Percentiles rank a stretch among this genome's conserved stretches.
phyloP scores from a whole-genome alignment of 2,329 filamentous ascomycete species.

The Nemania sp. region DNA sequence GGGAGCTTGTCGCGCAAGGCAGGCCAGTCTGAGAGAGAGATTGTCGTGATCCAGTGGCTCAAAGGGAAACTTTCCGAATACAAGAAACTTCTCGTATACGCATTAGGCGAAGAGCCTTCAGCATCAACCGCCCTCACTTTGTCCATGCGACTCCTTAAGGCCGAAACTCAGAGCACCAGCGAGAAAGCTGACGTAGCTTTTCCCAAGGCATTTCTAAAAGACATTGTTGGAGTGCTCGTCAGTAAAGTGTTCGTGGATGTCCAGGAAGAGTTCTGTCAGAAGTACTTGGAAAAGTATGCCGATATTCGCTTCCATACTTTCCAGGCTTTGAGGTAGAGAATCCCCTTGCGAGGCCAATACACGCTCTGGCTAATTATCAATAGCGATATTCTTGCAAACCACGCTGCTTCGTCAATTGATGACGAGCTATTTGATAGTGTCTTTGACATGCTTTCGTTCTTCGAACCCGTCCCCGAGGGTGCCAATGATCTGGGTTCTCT shows the following conservation, averaged over 20 bases:
- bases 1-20: slow-evolving; percentile 76
- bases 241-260: slow-evolving; percentile 67
- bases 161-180: slow-evolving; percentile 74
- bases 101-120: slow-evolving; percentile 73
- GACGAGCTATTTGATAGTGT: slow-evolving; percentile 65
- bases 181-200: slow-evolving; percentile 75
- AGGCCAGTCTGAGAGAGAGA: slow-evolving; percentile 77
- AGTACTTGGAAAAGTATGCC: slow-evolving; percentile 82
- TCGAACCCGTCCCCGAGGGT: slow-evolving; percentile 77
- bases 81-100: slow-evolving; percentile 68
- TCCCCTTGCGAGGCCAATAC: too few relatives aligned
- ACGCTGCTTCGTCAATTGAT: slow-evolving; percentile 40
- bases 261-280: slow-evolving; percentile 79
- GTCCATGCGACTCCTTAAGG: slow-evolving; percentile 85
- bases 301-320: slow-evolving; percentile 90
- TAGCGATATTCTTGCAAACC: slow-evolving; percentile 51
- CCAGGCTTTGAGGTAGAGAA: slow-evolving; percentile 74
- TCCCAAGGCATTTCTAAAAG: slow-evolving; percentile 73
- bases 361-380: slow-evolving; percentile 15
- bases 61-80: slow-evolving; percentile 80
- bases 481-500: slow-evolving; percentile 76
- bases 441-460: slow-evolving; percentile 71
- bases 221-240: slow-evolving; percentile 73
- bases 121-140: slow-evolving; percentile 80
- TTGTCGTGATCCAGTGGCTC: slow-evolving; percentile 81